Base-by-base conservation (phyloP, 305 asterid genomes). In the Fraxinus xanthoxyloides region DNA sequence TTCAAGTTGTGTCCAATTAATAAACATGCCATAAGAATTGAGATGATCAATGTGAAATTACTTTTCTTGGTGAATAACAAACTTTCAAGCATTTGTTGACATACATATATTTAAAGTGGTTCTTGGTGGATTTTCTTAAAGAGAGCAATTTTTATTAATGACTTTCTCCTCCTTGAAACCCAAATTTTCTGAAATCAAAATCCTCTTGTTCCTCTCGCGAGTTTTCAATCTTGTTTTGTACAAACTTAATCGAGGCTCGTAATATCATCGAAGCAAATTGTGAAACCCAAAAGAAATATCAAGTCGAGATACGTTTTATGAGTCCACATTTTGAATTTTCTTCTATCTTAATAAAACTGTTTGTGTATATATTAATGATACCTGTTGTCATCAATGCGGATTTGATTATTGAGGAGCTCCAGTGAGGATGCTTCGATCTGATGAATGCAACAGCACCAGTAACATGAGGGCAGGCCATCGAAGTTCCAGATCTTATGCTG, bases 401-500 rank as follows among this genome's bases (percentile, higher is more conserved):
- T 85, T 90, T 93, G 87, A 93, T 93, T 24, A 84, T 79, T 10
- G 95, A 92, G 56, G 80, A 87, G 75, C 80, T 93, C 97, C 97
- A 92, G 0, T 81, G 31, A 8, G 91, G 92, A 63, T 82, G 96
- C 0, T 85, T 54, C 9, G 96, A 93, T 73, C 92, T 93, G 81
- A 93, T 78, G 76, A 89, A 87, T 2, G 96, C 91, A 89, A 89
- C 86, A 3, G 95, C 90, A 32, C 97, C 97, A 0, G 90, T 83
- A 23, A 91, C 95, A 73, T 89, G 97, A 2, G 97, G 97, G 69
- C 97, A 93, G 30, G 97, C 92, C 97, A 93, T 92, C 12, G 97
- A 93, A 40, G 97, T 93, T 36, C 97, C 97, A 1, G 97, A 93
- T 56, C 59, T 88, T 23, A 93, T 82, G 35, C 87, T 85, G 75